These are phyloP conservation scores for Phyllostachys edulis DNA, from an alignment of 176 grass and related monocot genomes.

Conservation along the genomic window DNA sequence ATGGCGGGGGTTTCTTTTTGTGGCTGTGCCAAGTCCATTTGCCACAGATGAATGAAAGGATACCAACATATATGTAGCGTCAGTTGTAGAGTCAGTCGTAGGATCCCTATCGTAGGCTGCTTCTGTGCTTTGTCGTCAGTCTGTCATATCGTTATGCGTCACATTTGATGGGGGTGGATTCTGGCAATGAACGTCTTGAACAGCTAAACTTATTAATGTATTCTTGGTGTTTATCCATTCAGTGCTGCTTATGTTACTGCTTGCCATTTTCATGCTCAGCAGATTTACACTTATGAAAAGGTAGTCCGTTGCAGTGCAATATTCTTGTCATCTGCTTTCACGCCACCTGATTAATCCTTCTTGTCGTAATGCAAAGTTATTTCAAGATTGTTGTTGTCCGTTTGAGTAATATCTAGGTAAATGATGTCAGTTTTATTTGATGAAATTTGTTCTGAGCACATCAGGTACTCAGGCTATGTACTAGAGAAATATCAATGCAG, in stretches of 20 bases:
- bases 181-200: slow-evolving; percentile 40
- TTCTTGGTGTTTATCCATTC: slow-evolving; percentile 29
- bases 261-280: not conserved
- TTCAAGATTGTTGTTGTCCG: not conserved
- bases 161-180: slow-evolving; percentile 30
- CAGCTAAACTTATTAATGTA: slow-evolving; percentile 34
- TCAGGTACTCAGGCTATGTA: not conserved
- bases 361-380: not conserved
- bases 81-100: slow-evolving; percentile 49
- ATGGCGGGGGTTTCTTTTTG: slow-evolving; percentile 35
- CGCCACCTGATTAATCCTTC: not conserved
- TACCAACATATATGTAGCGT: slow-evolving; percentile 47
- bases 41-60: slow-evolving; percentile 43
- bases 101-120: slow-evolving; percentile 37
- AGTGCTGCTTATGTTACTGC: slow-evolving; percentile 8
- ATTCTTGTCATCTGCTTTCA: not conserved
- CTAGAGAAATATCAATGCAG: not conserved
- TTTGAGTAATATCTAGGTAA: not conserved
- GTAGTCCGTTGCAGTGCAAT: not conserved
- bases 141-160: slow-evolving; percentile 28
- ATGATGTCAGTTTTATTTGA: not conserved
- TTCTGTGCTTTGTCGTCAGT: slow-evolving; percentile 36
- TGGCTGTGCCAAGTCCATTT: slow-evolving; percentile 47
- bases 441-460: not conserved
- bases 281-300: not conserved